A percentile compares a stretch with the other conserved stretches of the same genome.
Conservation (phyloP, 2,329 filamentous ascomycete genomes). For the Beauveria rudraprayagi region DNA sequence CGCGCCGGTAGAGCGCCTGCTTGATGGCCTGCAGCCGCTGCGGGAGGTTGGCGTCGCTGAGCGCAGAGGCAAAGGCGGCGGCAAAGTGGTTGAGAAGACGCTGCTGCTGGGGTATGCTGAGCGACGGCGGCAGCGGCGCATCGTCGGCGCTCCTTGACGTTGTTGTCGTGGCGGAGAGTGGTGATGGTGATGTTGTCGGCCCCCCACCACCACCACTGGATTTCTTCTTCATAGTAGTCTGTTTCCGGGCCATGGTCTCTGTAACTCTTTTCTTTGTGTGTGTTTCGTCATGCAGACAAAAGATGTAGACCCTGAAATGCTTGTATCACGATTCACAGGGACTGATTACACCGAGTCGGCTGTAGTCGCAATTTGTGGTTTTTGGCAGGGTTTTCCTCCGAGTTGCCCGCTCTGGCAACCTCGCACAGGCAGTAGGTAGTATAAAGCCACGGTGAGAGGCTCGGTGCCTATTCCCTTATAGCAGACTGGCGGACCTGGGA, state of each 20-base stretch:
- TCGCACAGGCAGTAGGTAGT: not conserved
- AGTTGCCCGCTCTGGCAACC: not conserved
- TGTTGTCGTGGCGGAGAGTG: not conserved
- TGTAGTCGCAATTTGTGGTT: not conserved
- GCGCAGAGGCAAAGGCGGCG: constrained; percentile 40
- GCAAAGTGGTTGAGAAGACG: constrained; percentile 63
- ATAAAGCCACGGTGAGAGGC: not conserved
- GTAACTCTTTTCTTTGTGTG: not conserved
- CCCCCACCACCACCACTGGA: too few relatives aligned
- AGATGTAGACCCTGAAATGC: too few relatives aligned
- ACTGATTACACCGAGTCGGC: too few relatives aligned
- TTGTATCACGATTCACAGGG: not conserved
- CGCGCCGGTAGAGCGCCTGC: constrained; percentile 72
- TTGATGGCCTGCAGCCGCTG: constrained; percentile 73
- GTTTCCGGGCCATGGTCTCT: too few relatives aligned
- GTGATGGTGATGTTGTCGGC: too few relatives aligned
- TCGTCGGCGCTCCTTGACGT: not conserved
- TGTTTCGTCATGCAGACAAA: too few relatives aligned
- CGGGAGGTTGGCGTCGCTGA: constrained; percentile 42
- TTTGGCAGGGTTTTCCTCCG: not conserved
- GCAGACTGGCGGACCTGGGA: not conserved
- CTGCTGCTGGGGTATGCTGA: constrained; percentile 42
- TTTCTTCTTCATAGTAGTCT: too few relatives aligned
- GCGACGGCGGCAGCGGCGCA: not conserved
- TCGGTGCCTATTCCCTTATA: not conserved